Conservation (phyloP, 163 green algal genomes). For the Prototheca wickerhamii region DNA sequence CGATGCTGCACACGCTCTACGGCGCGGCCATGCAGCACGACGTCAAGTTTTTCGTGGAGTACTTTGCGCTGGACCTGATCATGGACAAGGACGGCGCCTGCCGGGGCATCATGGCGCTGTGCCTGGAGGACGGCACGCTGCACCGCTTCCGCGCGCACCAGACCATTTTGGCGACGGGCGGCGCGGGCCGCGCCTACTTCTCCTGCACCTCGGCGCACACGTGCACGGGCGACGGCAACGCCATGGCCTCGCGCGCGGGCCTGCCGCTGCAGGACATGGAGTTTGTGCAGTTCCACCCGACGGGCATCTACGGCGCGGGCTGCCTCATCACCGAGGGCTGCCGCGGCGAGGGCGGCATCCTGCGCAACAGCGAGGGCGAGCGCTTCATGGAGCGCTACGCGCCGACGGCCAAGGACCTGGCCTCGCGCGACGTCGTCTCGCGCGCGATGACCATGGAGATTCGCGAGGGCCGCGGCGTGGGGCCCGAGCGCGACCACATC, state of each 20-base stretch:
- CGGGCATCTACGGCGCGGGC: slow-evolving; percentile 95
- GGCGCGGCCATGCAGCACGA: slow-evolving; percentile 92
- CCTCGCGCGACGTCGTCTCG: slow-evolving; percentile 94
- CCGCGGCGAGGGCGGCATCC: slow-evolving; percentile 91
- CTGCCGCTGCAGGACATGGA: slow-evolving; percentile 90
- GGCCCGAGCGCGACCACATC: slow-evolving; percentile 95
- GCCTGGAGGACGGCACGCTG: slow-evolving; percentile 95
- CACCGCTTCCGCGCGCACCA: slow-evolving; percentile 90
- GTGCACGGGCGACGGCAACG: slow-evolving; percentile 94
- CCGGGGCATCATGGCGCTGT: slow-evolving; percentile 81
- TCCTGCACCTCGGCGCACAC: slow-evolving; percentile 94
- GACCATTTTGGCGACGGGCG: slow-evolving; percentile 94
- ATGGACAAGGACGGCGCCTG: slow-evolving; percentile 86
- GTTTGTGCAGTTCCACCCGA: slow-evolving; percentile 99
- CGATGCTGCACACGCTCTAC: slow-evolving; percentile 98
- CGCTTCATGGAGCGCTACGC: slow-evolving; percentile 99
- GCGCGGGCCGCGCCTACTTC: slow-evolving; percentile 96
- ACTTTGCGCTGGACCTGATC: slow-evolving; percentile 96
- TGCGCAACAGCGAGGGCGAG: slow-evolving; percentile 96
- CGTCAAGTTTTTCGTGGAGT: slow-evolving; percentile 96
- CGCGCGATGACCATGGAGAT: slow-evolving; percentile 99
- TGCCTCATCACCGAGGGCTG: slow-evolving; percentile 98
- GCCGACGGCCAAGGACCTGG: slow-evolving; percentile 96
- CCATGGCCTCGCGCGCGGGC: slow-evolving; percentile 88
- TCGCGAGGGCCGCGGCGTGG: slow-evolving; percentile 87